Percentiles rank a stretch among this genome's conserved stretches.
phyloP scores from a whole-genome alignment of 2,329 filamentous ascomycete genomes.

The Fusarium anthophilum region DNA sequence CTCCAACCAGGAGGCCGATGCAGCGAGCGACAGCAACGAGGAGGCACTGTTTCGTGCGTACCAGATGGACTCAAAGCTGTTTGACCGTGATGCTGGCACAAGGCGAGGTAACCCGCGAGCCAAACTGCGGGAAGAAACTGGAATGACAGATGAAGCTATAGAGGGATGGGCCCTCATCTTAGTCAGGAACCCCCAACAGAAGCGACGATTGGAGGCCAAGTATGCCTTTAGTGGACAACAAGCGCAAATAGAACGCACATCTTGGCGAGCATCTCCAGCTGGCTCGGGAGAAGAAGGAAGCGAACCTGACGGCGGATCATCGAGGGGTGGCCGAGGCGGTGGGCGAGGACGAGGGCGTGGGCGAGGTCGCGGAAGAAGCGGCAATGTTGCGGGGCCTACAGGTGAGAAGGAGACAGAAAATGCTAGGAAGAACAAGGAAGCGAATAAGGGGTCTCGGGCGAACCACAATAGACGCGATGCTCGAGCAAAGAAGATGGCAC shows the following conservation, averaged over 20 bases:
- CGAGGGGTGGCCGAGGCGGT: conserved; percentile 58
- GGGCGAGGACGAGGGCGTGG: conserved; percentile 60
- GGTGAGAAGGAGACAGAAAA: conserved; percentile 77
- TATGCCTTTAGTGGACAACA: conserved; percentile 76
- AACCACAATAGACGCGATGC: conserved; percentile 87
- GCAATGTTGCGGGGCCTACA: conserved; percentile 70
- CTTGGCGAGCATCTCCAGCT: conserved; percentile 67
- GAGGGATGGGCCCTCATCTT: conserved; percentile 96
- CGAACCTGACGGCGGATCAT: conserved; percentile 56
- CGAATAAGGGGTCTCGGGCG: conserved; percentile 80
- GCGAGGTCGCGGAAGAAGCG: conserved; percentile 62
- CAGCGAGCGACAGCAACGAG: conserved; percentile 66
- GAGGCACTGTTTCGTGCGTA: conserved; percentile 78
- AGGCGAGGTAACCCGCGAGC: conserved; percentile 70
- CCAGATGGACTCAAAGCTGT: conserved; percentile 70
- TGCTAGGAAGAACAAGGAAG: conserved; percentile 80
- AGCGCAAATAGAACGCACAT: conserved; percentile 68
- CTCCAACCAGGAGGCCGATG: conserved; percentile 64
- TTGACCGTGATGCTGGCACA: conserved; percentile 76
- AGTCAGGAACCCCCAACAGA: conserved; percentile 72
- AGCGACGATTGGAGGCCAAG: conserved; percentile 75
- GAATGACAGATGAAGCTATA: conserved; percentile 92
- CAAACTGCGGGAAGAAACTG: conserved; percentile 77
- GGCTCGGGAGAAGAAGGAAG: conserved; percentile 67
- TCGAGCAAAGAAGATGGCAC: conserved; percentile 71